Evolutionary conservation across 345 rosid genomes (phyloP), one percentile per base, ranked within the genome.

Genomic region (Salix arbutifolia): DNA sequence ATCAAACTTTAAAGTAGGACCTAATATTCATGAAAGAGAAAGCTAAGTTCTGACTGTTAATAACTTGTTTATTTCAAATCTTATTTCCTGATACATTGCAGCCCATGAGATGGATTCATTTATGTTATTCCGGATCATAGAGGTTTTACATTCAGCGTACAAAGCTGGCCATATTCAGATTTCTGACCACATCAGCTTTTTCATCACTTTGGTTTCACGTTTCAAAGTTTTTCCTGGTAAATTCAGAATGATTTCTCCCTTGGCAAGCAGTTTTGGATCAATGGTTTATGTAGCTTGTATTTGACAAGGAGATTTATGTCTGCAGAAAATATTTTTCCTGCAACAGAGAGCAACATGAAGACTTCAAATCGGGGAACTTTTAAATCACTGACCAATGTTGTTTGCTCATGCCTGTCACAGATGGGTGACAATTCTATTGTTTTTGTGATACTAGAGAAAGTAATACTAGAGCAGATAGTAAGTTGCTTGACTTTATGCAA

Each of bases 341-440:
- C 44, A 30, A 68, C 17, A 18, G 83, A 77, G 78, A 70, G 58
- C 28, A 79, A 84, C 62, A 75, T 61, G 67, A 77, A 53, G 74
- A 80, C 65, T 71, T 83, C 87, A 68, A 79, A 81, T 71, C 80
- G 61, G 74, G 82, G 78, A 81, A 85, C 88, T 65, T 88, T 85
- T 58, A 86, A 79, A 87, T 84, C 72, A 35, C 80, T 91, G 79
- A 85, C 90, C 25, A 48, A 76, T 16, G 73, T 66, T 72, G 81
- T 89, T 74, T 89, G 89, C 83, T 83, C 86, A 1, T 86, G 74
- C 84, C 81, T 95, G 83, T 86, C 85, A 26, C 85, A 80, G 78
- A 85, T 91, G 77, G 99, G 99, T 75, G 97, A 91, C 73, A 65
- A 84, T 58, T 86, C 83, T 74, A 84, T 86, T 70, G 87, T 95